Evolutionary conservation across 352 stramenopile genomes (phyloP).

Genomic region (Globisporangium cystogenes): DNA sequence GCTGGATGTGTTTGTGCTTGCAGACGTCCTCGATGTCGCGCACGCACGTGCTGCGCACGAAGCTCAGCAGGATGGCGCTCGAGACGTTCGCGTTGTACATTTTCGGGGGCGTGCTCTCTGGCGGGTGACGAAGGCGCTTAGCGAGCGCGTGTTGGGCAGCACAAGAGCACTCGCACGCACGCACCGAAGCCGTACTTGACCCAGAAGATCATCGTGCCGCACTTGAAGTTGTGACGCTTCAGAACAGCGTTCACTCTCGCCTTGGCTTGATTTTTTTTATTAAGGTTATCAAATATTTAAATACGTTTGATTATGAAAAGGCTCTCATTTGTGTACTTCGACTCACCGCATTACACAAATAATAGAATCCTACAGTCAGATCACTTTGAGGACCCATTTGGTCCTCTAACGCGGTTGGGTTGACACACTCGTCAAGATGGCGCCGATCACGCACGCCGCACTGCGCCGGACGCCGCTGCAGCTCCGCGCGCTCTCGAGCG

Average conservation of each 20-base stretch:
- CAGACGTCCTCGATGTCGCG: constrained; percentile 68
- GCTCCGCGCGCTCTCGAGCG: constrained; percentile 1
- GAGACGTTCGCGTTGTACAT: constrained; percentile 80
- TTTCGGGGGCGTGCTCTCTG: constrained; percentile 47
- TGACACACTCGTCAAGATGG: not conserved
- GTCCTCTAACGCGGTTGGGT: too few species aligned
- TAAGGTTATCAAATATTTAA: too few species aligned
- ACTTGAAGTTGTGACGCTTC: constrained; percentile 1
- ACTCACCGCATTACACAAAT: too few species aligned
- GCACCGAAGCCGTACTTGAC: constrained; percentile 81
- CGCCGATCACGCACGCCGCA: not conserved
- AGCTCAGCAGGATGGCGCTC: constrained; percentile 63
- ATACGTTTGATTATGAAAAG: too few species aligned
- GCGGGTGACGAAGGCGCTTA: not conserved
- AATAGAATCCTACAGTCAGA: not conserved
- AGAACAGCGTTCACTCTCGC: not conserved
- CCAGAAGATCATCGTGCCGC: constrained; percentile 79
- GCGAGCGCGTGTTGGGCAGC: not conserved
- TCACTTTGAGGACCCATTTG: not conserved
- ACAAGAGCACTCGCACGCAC: constrained; percentile 5
- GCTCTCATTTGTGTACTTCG: too few species aligned
- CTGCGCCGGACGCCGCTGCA: too few species aligned
- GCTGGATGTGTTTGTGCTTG: constrained; percentile 71
- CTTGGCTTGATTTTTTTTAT: too few species aligned
- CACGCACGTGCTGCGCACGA: constrained; percentile 55